Evolutionary conservation across 495 filamentous ascomycete genomes (phyloP), one percentile per base, ranked within the genome.

Genomic region (Annulohypoxylon maeteangense): DNA sequence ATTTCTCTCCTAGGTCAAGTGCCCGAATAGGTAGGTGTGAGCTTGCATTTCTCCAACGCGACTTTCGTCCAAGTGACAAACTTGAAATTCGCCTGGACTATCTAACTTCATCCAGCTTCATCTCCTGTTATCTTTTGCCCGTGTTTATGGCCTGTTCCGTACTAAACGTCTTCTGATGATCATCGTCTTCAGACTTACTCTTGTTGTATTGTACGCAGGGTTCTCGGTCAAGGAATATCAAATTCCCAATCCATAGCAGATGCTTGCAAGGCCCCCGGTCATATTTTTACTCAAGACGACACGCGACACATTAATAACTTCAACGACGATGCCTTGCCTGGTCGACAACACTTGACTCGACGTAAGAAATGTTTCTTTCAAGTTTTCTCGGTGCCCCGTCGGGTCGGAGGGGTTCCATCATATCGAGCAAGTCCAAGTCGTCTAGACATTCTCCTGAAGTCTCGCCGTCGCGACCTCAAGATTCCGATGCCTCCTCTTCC

Each of bases 351-450:
- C 47, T 51, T 68, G 32, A 56, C 50, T 55, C 59, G 38, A 65
- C 58, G 4, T 60, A 65, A 65, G 47, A 42, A 12, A 73, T 73
- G 70, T 73, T 73, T 50, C 70, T 73, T 51, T 68, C 70, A 22
- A 42, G 61, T 12, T 68, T 73, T 34, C 27, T 73, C 6, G 40
- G 65, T 23, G 18, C 65, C 47, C 55, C 70, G 1, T 65, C 70
- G 6, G 65, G 55, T 1, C 54, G 70, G 60, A 68, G 65, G 25
- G 56, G 48, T 53, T 73, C 70, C 29, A 58, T 60, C 32, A 73
- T 47, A 58, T 65, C 70, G 12, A 65, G 27, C 65, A 68, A 55
- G 61, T 58, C 68, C 5, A 71, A 34, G 4, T 55, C 61, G 8
- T 68, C 57, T 50, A 57, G 56, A 50, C 34, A 20, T 50, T 65